Percentiles rank a stretch among this genome's conserved stretches.
These are phyloP conservation scores for Oryza coarctata DNA, from an alignment of 176 grass and related monocot genomes.

Conservation along the genomic window DNA sequence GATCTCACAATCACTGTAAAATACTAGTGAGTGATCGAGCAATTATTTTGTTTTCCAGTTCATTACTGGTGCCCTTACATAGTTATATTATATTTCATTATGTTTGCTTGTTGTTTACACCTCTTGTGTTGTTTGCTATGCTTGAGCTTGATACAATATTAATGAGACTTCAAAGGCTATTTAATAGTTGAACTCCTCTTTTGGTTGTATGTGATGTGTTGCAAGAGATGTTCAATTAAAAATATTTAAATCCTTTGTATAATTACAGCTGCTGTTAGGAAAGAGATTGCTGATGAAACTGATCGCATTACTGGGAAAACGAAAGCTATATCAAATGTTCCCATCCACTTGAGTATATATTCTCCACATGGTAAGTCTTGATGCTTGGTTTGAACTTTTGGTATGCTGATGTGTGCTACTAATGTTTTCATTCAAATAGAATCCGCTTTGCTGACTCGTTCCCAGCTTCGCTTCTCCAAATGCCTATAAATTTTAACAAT, in stretches of 20 bases:
- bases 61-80: neutral
- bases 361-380: slow-evolving; percentile 80
- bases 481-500: neutral
- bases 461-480: neutral
- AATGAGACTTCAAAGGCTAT: slow-evolving; percentile 2
- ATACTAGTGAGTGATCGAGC: neutral
- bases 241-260: slow-evolving; percentile 24
- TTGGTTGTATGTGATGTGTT: slow-evolving; percentile 34
- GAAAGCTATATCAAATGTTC: slow-evolving; percentile 97
- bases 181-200: neutral
- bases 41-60: neutral
- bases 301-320: slow-evolving; percentile 97
- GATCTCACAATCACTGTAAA: neutral
- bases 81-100: too few species aligned
- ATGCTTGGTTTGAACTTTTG: slow-evolving; percentile 12
- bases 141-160: slow-evolving; percentile 2
- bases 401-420: neutral
- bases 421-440: neutral
- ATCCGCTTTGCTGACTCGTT: neutral
- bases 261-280: slow-evolving; percentile 90
- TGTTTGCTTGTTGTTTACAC: too few species aligned
- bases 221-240: neutral
- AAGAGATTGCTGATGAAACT: slow-evolving; percentile 94
- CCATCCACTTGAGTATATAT: slow-evolving; percentile 98
- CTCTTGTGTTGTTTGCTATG: too few species aligned